A percentile compares a stretch with the other conserved stretches of the same genome.
These are phyloP conservation scores for Murraya koenigii DNA, from an alignment of 345 rosid genomes.

Conservation along the genomic window DNA sequence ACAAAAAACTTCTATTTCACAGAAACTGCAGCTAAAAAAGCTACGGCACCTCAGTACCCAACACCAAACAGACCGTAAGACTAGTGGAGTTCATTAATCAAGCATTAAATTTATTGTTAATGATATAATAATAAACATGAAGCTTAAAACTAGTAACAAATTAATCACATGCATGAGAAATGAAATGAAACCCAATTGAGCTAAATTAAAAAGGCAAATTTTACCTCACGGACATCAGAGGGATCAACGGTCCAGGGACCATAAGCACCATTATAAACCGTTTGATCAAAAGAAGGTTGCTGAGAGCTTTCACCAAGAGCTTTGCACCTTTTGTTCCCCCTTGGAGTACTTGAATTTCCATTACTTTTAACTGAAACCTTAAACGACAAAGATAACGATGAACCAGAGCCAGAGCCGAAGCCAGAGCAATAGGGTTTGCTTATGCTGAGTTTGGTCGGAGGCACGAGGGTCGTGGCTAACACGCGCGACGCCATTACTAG, in stretches of 20 bases:
- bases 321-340: slow-evolving; percentile 22
- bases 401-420: not conserved
- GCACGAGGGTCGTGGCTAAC: slow-evolving; percentile 26
- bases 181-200: too few relatives aligned
- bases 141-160: too few relatives aligned
- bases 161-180: too few relatives aligned
- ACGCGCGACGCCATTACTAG: slow-evolving; percentile 40
- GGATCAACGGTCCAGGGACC: slow-evolving; percentile 86
- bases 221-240: slow-evolving; percentile 85
- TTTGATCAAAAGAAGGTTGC: slow-evolving; percentile 32
- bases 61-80: too few relatives aligned
- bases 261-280: slow-evolving; percentile 69
- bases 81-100: too few relatives aligned
- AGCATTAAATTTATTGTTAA: too few relatives aligned
- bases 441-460: slow-evolving; percentile 14
- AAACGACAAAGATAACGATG: not conserved
- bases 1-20: too few relatives aligned
- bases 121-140: too few relatives aligned
- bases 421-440: not conserved
- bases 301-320: slow-evolving; percentile 55
- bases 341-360: not conserved
- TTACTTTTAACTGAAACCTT: not conserved
- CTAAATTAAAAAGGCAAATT: too few relatives aligned
- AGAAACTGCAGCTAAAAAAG: too few relatives aligned
- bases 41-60: too few relatives aligned